phyloP scores from a whole-genome alignment of 1,284 basidiomycete genomes.

The Microstroma glucosiphilum region DNA sequence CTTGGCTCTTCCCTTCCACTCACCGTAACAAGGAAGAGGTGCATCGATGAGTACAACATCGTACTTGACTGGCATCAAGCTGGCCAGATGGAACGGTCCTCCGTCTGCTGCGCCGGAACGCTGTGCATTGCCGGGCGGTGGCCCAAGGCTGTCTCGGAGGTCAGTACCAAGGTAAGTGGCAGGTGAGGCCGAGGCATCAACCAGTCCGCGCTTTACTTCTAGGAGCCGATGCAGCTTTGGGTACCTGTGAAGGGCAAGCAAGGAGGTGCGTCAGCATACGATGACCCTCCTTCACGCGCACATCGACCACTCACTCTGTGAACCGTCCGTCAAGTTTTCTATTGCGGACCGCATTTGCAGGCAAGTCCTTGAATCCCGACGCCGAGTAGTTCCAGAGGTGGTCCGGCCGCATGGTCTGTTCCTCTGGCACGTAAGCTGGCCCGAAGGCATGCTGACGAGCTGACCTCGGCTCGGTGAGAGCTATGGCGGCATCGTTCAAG shows the following conservation, averaged over 20 bases:
- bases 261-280: background rate
- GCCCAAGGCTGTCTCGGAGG: slow-evolving; percentile 15
- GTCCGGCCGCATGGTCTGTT: slow-evolving; percentile 91
- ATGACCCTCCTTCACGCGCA: slow-evolving; percentile 52
- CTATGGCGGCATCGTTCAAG: too few relatives aligned
- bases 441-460: slow-evolving; percentile 3
- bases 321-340: slow-evolving; percentile 64
- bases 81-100: slow-evolving; percentile 25
- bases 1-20: slow-evolving; percentile 24
- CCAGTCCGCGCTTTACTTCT: slow-evolving; percentile 34
- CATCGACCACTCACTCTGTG: slow-evolving; percentile 83
- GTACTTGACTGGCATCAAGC: slow-evolving; percentile 63
- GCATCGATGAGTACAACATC: slow-evolving; percentile 91
- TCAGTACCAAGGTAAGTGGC: slow-evolving; percentile 38
- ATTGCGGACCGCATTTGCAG: slow-evolving; percentile 42
- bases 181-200: slow-evolving; percentile 27
- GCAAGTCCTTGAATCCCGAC: slow-evolving; percentile 31
- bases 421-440: slow-evolving; percentile 58
- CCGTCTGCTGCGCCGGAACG: slow-evolving; percentile 8
- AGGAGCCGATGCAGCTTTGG: slow-evolving; percentile 40
- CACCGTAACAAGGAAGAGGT: slow-evolving; percentile 57
- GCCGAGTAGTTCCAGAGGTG: slow-evolving; percentile 85
- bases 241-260: slow-evolving; percentile 19
- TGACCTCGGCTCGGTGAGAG: too few relatives aligned
- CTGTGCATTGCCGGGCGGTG: background rate